phyloP scores from a whole-genome alignment of 139 green algal species.

The Nannochloris sp. region DNA sequence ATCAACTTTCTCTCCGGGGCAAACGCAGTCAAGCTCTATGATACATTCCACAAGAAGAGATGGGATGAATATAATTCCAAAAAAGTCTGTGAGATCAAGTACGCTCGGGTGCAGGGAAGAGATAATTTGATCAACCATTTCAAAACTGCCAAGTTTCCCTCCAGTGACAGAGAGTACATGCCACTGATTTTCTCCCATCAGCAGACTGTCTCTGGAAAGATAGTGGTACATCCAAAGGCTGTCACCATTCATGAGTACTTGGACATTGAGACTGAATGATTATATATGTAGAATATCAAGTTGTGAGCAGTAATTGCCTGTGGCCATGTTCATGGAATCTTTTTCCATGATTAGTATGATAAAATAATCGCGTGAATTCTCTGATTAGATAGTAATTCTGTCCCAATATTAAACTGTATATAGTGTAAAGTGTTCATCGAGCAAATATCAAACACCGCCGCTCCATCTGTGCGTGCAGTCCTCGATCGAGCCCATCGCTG shows the following conservation, averaged over 20 bases:
- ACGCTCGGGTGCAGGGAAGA: conserved; percentile 34
- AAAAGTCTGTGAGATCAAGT: conserved; percentile 51
- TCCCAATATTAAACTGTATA: too few relatives aligned
- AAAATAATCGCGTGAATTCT: too few relatives aligned
- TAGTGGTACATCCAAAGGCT: neutral
- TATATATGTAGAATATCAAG: too few relatives aligned
- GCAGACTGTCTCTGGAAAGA: neutral
- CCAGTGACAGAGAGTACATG: conserved; percentile 29
- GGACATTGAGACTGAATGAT: neutral
- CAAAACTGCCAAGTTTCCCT: conserved; percentile 36
- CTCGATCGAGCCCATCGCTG: too few relatives aligned
- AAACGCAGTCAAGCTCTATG: conserved; percentile 33
- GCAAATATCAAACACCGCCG: too few relatives aligned
- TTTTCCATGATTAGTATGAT: too few relatives aligned
- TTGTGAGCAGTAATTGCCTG: too few relatives aligned
- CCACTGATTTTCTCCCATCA: conserved; percentile 30
- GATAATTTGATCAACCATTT: conserved; percentile 35
- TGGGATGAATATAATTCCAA: conserved; percentile 65
- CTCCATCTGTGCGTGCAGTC: too few relatives aligned
- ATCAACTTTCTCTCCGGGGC: conserved; percentile 46
- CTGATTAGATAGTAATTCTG: too few relatives aligned
- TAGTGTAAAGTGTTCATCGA: too few relatives aligned
- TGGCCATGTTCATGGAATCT: too few relatives aligned
- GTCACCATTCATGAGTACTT: conserved; percentile 22
- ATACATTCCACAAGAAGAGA: conserved; percentile 42